phyloP scores from a whole-genome alignment of 805 yeast genomes.

The Cyberlindnera euphorbiiphila region DNA sequence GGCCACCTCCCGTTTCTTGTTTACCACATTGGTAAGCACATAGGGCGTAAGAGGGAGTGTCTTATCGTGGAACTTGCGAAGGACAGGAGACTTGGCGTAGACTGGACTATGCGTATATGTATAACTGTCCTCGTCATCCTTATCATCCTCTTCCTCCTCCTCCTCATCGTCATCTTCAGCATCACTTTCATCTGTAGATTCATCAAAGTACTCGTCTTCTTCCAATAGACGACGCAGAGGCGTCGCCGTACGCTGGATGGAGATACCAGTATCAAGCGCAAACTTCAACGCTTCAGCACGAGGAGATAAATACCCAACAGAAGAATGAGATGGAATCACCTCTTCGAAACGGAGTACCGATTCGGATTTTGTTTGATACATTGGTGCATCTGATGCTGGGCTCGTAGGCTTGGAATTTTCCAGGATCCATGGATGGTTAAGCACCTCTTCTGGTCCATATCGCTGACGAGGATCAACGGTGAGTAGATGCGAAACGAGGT shows the following conservation, averaged over 20 bases:
- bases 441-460: conserved; percentile 73
- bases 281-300: conserved; percentile 81
- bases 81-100: conserved; percentile 18
- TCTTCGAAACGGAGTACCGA: conserved; percentile 28
- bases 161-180: conserved; percentile 13
- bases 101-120: conserved; percentile 14
- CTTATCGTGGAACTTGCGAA: conserved; percentile 19
- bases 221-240: conserved; percentile 25
- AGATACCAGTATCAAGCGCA: conserved; percentile 81
- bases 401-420: conserved; percentile 36
- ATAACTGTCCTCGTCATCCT: conserved; percentile 7
- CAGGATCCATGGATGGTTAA: conserved; percentile 74
- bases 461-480: conserved; percentile 77
- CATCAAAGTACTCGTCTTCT: conserved; percentile 27
- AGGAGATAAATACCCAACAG: conserved; percentile 44
- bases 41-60: conserved; percentile 22
- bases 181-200: conserved; percentile 23
- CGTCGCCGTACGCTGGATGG: conserved; percentile 59
- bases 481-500: conserved; percentile 74
- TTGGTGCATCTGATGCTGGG: conserved; percentile 49
- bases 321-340: conserved; percentile 21
- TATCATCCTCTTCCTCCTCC: conserved; percentile 9
- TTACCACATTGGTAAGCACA: conserved; percentile 3
- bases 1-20: background rate
- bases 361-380: conserved; percentile 22